Evolutionary conservation across 169 alveolate genomes (phyloP), one percentile per base, ranked within the genome.

Genomic region (Theileria orientalis): DNA sequence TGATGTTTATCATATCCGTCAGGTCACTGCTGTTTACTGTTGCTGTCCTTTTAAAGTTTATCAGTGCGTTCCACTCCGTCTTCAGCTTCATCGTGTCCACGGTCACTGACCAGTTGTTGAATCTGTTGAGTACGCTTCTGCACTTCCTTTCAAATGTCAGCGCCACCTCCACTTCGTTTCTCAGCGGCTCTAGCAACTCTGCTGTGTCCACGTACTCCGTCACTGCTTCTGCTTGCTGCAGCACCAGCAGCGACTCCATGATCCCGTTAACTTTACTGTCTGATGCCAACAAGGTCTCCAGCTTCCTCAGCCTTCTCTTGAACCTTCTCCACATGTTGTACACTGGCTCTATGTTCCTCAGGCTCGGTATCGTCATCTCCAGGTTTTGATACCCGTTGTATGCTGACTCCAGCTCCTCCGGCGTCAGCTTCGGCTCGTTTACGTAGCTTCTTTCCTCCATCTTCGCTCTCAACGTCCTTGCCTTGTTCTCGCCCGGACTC

Each of bases 211-310:
- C 37, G 11, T 29, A 35, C 11, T 57, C 82, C 8, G 79, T 47
- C 25, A 78, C 69, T 0, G 86, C 64, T 30, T 78, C 83, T 13
- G 83, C 56, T 33, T 69, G 83, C 40, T 78, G 86, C 2, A 78
- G 64, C 25, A 78, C 37, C 41, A 54, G 49, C 11, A 78, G 25
- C 29, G 80, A 78, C 19, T 78, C 86, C 32, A 69, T 78, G 19
- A 82, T 74, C 27, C 73, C 27, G 41, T 70, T 78, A 3, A 68
- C 68, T 14, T 42, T 70, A 23, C 70, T 69, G 8, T 66, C 63
- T 29, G 62, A 57, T 14, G 80, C 7, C 32, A 78, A 32, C 69
- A 70, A 14, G 14, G 68, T 5, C 30, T 70, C 80, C 11, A 78
- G 60, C 76, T 70, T 69, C 35, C 29, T 27, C 16, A 68, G 76